phyloP scores from a whole-genome alignment of 2,329 filamentous ascomycete species.

The Mariannaea sp. region DNA sequence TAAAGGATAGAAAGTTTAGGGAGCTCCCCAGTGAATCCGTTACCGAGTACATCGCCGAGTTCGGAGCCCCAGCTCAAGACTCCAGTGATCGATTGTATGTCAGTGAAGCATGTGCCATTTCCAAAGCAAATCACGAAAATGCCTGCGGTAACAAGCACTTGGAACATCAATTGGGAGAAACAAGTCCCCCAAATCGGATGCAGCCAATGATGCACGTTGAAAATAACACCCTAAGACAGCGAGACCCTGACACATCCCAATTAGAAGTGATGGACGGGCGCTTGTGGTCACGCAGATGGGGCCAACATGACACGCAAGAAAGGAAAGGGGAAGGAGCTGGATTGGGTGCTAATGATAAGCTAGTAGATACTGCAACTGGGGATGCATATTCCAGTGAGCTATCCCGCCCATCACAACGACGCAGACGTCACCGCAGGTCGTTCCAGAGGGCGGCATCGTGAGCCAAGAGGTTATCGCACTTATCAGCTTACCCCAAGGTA shows the following conservation, averaged over 20 bases:
- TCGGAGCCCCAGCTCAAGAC: conserved; percentile 14
- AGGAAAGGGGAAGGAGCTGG: background rate
- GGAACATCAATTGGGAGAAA: background rate
- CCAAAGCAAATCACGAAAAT: conserved; percentile 23
- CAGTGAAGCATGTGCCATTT: conserved; percentile 18
- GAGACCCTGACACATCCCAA: background rate
- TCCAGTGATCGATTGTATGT: conserved; percentile 42
- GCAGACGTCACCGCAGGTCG: conserved; percentile 39
- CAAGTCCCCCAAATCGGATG: conserved; percentile 6
- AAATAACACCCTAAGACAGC: conserved; percentile 1
- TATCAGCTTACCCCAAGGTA: no score
- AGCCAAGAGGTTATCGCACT: conserved; percentile 11
- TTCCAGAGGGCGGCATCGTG: conserved; percentile 28
- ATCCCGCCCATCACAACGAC: conserved; percentile 35
- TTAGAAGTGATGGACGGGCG: background rate
- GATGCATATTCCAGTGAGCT: conserved; percentile 35
- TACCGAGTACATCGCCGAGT: conserved; percentile 38
- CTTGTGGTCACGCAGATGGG: background rate
- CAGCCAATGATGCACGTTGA: conserved; percentile 39
- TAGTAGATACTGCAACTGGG: conserved; percentile 14
- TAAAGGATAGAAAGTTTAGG: conserved; percentile 24
- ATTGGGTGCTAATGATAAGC: background rate
- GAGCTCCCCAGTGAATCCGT: conserved; percentile 27
- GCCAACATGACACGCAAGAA: background rate
- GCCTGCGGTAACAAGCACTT: conserved; percentile 11